Conservation (phyloP, 495 filamentous ascomycete genomes). For the Pyrenula aspistea region DNA sequence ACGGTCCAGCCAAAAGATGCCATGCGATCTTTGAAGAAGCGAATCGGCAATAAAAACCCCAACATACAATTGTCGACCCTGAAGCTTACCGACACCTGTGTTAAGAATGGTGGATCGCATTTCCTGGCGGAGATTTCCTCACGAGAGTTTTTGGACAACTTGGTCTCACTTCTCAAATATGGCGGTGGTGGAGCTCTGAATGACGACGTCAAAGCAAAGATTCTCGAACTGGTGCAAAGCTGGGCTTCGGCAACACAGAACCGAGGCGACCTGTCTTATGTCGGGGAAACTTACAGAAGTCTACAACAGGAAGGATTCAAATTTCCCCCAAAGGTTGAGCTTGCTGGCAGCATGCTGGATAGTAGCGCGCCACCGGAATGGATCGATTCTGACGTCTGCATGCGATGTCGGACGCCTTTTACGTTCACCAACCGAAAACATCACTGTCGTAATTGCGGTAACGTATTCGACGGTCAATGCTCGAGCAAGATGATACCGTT, state of each 20-base stretch:
- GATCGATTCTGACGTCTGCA: slow-evolving; percentile 96
- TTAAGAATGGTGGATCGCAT: slow-evolving; percentile 96
- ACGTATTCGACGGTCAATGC: slow-evolving; percentile 89
- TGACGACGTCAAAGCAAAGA: slow-evolving; percentile 74
- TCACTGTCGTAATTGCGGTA: slow-evolving; percentile 94
- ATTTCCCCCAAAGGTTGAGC: slow-evolving; percentile 79
- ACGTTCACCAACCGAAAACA: slow-evolving; percentile 98
- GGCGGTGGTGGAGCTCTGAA: slow-evolving; percentile 67
- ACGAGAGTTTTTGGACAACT: slow-evolving; percentile 95
- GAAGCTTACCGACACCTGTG: slow-evolving; percentile 95
- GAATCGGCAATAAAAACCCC: slow-evolving; percentile 91
- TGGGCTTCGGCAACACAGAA: slow-evolving; percentile 90
- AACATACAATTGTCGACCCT: slow-evolving; percentile 89
- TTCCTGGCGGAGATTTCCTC: slow-evolving; percentile 92
- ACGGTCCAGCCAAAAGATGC: slow-evolving; percentile 94
- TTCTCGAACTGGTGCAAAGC: slow-evolving; percentile 82
- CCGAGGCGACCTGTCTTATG: slow-evolving; percentile 69
- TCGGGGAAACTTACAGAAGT: slow-evolving; percentile 72
- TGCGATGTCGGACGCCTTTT: slow-evolving; percentile 91
- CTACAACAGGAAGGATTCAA: slow-evolving; percentile 74
- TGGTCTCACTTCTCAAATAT: slow-evolving; percentile 77
- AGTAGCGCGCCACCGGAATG: slow-evolving; percentile 95
- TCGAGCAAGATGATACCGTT: slow-evolving; percentile 80
- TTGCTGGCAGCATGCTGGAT: slow-evolving; percentile 91
- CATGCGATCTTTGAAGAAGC: slow-evolving; percentile 87